Base-by-base conservation (phyloP, 441 rosid species). In the Manihot esculenta region DNA sequence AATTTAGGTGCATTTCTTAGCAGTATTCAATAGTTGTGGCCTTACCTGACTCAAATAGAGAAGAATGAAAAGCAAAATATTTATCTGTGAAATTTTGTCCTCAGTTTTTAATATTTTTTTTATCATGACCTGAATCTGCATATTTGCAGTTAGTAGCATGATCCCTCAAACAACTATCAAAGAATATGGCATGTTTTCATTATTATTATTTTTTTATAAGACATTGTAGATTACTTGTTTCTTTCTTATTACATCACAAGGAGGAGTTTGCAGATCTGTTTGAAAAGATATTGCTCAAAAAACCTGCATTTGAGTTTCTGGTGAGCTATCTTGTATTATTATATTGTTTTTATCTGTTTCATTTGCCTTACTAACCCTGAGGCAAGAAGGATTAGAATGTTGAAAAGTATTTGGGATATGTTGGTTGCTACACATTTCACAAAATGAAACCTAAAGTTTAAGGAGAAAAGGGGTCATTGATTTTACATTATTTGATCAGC, bases 251-350 rank as follows among this genome's bases (percentile, higher is more conserved):
- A 30, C 93, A 94, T 98, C 76, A 69, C 76, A 82, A 74, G 72
- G 89, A 84, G 77, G 79, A 73, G 55, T 72, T 87, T 69, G 81
- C 80, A 66, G 69, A 84, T 48, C 74, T 81, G 73, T 84, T 90
- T 76, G 83, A 71, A 71, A 85, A 78, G 72, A 76, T 94, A 71
- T 56, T 71, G 62, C 48, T 88, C 65, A 80, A 88, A 78, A 82
- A 90, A 84, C 76, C 86, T 60, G 74, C 42, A 63, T 92, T 92
- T 78, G 86, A 80, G 71, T 85, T 85, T 69, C 84, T 64, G 66
- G 96, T 91, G 71, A 85, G 76, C 68, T 47, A 55, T 64, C 62
- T 75, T 69, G 18, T 56, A 17, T 50, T 14, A 30, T 47, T 48
- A 20, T 23, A 3, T 66, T 23, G n/a, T 55, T 45, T 33, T 33